These are phyloP conservation scores for Podila minutissima DNA, from an alignment of 192 early-diverging fungal genomes.

Conservation along the genomic window DNA sequence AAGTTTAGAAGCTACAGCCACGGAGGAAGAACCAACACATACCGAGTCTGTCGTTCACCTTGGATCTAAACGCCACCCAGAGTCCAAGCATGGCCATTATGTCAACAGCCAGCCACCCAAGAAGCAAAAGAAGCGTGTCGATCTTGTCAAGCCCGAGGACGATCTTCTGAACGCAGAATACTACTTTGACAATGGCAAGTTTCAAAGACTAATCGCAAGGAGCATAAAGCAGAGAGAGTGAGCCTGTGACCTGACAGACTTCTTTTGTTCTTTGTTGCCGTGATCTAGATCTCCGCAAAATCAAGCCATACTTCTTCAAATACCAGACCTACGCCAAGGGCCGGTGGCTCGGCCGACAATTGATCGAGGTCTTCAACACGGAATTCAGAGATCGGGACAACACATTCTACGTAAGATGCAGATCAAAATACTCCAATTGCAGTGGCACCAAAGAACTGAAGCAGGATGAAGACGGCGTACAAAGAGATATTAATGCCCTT, in stretches of 20 bases:
- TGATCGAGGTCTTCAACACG: constrained; percentile 84
- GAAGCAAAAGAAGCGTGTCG: constrained; percentile 48
- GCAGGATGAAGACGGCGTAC: too few species aligned
- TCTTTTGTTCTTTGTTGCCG: background rate
- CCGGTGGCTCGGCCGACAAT: constrained; percentile 80
- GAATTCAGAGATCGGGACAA: constrained; percentile 89
- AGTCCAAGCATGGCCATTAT: constrained; percentile 43
- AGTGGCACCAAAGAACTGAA: too few species aligned
- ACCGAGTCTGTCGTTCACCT: background rate
- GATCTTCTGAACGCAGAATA: constrained; percentile 61
- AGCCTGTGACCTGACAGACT: background rate
- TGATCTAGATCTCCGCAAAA: constrained; percentile 76
- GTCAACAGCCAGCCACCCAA: constrained; percentile 22
- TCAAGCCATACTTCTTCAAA: constrained; percentile 85
- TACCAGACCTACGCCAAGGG: constrained; percentile 89
- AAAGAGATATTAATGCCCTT: background rate
- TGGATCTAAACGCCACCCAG: constrained; percentile 39
- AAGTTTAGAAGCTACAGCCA: background rate
- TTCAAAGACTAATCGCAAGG: background rate
- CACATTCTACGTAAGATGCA: constrained; percentile 80
- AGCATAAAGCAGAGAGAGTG: background rate
- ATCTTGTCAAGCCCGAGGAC: constrained; percentile 37
- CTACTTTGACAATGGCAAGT: constrained; percentile 69
- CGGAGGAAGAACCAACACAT: background rate
- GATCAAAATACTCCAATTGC: background rate